A percentile compares a stretch with the other conserved stretches of the same genome.
These are phyloP conservation scores for Rhodomyrtus tomentosa DNA, from an alignment of 345 rosid species.

Conservation along the genomic window DNA sequence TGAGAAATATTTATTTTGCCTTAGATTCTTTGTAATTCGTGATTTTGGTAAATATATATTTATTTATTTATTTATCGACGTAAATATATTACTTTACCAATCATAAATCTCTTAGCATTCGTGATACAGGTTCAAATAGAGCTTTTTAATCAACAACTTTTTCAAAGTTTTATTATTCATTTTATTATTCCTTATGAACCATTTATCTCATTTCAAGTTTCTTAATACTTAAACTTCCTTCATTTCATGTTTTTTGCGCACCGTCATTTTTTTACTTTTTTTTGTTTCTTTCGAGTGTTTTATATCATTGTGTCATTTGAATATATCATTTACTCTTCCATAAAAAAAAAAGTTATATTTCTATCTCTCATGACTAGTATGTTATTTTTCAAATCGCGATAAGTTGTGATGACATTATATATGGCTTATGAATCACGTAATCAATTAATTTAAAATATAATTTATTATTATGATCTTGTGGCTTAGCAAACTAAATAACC, in stretches of 20 bases:
- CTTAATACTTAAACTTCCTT: neutral
- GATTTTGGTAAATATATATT: neutral
- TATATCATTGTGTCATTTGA: neutral
- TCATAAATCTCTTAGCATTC: no score
- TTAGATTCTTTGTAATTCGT: neutral
- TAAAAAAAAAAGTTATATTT: neutral
- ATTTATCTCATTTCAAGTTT: neutral
- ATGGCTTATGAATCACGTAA: accelerated
- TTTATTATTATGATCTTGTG: no score
- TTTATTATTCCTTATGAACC: neutral
- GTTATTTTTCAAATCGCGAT: neutral
- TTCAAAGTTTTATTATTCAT: neutral
- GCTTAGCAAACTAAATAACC: no score
- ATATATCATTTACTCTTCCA: accelerated
- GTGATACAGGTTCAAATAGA: neutral
- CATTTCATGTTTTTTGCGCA: neutral
- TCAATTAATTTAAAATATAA: neutral
- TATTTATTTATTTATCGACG: no score
- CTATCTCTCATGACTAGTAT: accelerated
- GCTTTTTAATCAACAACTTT: neutral
- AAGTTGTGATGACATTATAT: neutral
- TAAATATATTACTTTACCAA: neutral
- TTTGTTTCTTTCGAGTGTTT: neutral
- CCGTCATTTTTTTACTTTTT: neutral
- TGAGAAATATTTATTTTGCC: neutral